These are phyloP conservation scores for Aspergillus cristatus DNA, from an alignment of 495 filamentous ascomycete genomes.

Conservation along the genomic window DNA sequence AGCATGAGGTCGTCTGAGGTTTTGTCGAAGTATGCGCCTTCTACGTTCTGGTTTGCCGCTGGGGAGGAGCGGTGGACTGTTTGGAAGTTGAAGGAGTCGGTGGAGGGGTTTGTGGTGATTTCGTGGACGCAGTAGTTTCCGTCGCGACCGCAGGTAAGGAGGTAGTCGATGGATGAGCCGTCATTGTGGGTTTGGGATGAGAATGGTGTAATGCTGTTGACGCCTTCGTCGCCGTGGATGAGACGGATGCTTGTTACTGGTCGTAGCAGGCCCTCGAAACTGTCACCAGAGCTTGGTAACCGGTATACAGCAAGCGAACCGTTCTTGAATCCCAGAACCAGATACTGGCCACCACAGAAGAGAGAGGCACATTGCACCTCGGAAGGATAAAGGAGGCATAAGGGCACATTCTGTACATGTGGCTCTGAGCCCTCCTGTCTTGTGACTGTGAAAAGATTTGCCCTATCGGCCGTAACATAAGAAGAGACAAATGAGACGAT, in stretches of 20 bases:
- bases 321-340: slow-evolving; percentile 61
- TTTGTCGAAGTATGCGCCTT: slow-evolving; percentile 52
- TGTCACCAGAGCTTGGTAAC: slow-evolving; percentile 8
- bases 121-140: slow-evolving; percentile 56
- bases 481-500: slow-evolving; percentile 21
- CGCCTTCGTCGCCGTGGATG: slow-evolving; percentile 54
- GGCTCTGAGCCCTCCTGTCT: slow-evolving; percentile 8
- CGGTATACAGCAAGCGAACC: slow-evolving; percentile 52
- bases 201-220: slow-evolving; percentile 52
- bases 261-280: slow-evolving; percentile 14
- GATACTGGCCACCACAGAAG: slow-evolving; percentile 25
- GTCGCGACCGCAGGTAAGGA: slow-evolving; percentile 65
- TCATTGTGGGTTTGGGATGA: slow-evolving; percentile 7
- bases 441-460: slow-evolving; percentile 22
- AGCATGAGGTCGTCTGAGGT: slow-evolving; percentile 47
- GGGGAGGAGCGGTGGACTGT: slow-evolving; percentile 46
- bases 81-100: slow-evolving; percentile 16
- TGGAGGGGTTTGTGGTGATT: slow-evolving; percentile 3
- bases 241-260: slow-evolving; percentile 8
- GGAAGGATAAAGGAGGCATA: slow-evolving; percentile 27
- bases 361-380: slow-evolving; percentile 29
- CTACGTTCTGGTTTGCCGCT: slow-evolving; percentile 58
- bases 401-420: slow-evolving; percentile 9
- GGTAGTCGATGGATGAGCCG: slow-evolving; percentile 10
- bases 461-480: slow-evolving; percentile 18